phyloP scores from a whole-genome alignment of 306 rosid genomes.

The Cyamopsis tetragonoloba region DNA sequence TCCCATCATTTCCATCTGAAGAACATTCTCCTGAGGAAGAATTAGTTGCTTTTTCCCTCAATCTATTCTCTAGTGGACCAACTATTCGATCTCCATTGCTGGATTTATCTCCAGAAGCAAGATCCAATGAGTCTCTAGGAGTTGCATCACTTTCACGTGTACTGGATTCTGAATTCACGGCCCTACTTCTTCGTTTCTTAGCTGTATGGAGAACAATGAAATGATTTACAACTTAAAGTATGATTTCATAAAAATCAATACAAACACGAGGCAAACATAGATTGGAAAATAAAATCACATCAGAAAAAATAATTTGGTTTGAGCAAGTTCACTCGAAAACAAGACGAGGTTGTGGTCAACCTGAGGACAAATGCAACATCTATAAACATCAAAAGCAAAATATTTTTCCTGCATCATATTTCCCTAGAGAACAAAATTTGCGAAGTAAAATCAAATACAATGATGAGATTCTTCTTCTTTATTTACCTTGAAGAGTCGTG shows the following conservation, averaged over 20 bases:
- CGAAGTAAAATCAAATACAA: slow-evolving; percentile 5
- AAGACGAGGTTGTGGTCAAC: slow-evolving; percentile 10
- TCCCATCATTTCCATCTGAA: neutral
- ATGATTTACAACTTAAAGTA: slow-evolving; percentile 13
- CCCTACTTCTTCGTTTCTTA: slow-evolving; percentile 36
- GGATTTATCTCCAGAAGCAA: slow-evolving; percentile 31
- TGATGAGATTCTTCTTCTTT: neutral
- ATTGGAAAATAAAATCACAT: neutral
- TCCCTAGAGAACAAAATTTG: neutral
- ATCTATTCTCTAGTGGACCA: neutral
- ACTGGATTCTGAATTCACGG: slow-evolving; percentile 30
- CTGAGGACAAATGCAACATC: neutral
- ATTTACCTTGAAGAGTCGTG: slow-evolving; percentile 75
- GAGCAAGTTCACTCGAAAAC: neutral
- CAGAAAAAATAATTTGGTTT: neutral
- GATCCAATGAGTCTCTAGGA: slow-evolving; percentile 23
- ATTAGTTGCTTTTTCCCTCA: neutral
- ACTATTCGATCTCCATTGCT: slow-evolving; percentile 22
- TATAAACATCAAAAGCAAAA: neutral
- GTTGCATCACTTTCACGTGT: slow-evolving; percentile 33
- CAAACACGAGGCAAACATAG: neutral
- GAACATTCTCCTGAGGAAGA: slow-evolving; percentile 16
- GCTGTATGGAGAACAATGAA: slow-evolving; percentile 48
- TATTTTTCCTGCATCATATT: neutral
- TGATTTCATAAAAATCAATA: neutral